Percentiles rank a stretch among this genome's conserved stretches.
Evolutionary conservation across 1,139 yeast species (phyloP).

Genomic region (Pneumocystis canis): DNA sequence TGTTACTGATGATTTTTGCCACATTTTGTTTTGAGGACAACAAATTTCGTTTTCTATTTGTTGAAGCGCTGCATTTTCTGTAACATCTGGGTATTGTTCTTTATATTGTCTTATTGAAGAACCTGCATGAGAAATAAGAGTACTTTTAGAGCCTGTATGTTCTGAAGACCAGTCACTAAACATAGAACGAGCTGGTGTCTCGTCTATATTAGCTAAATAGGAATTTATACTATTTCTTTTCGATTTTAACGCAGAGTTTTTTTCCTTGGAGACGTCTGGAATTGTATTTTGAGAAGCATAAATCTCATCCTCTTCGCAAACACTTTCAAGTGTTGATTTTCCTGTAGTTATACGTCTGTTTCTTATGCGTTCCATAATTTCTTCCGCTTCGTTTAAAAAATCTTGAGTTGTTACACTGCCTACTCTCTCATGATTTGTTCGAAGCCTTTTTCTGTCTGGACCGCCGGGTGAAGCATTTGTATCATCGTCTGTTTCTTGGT

Average conservation of each 20-base stretch:
- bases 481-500: neutral
- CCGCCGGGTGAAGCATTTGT: neutral
- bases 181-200: neutral
- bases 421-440: constrained; percentile 8
- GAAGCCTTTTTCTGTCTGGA: constrained; percentile 7
- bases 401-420: constrained; percentile 13
- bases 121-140: neutral
- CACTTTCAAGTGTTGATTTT: constrained; percentile 7
- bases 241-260: neutral
- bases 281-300: constrained; percentile 2
- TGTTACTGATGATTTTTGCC: neutral
- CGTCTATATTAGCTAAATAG: neutral
- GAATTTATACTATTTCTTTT: constrained; percentile 9
- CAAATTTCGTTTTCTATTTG: neutral
- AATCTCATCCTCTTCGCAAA: constrained; percentile 8
- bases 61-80: neutral
- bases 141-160: neutral
- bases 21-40: neutral
- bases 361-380: constrained; percentile 11
- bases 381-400: constrained; percentile 11
- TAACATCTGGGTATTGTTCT: neutral
- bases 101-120: neutral
- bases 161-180: constrained; percentile 1
- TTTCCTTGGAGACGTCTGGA: neutral
- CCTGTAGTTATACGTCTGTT: constrained; percentile 8